These are phyloP conservation scores for Echeveria elegans DNA, from an alignment of 164 flowering plant species.

Conservation along the genomic window DNA sequence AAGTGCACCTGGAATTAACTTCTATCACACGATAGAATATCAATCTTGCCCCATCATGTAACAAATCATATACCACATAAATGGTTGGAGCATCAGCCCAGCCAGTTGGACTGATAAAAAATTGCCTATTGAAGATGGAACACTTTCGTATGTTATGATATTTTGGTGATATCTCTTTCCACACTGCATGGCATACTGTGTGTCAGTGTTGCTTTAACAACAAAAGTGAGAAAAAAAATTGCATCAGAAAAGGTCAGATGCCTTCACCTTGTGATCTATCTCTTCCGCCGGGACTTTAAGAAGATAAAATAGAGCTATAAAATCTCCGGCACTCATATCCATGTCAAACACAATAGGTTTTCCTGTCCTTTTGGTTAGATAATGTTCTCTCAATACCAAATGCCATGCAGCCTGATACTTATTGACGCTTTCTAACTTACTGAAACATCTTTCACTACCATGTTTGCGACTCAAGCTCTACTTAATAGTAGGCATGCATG, in stretches of 20 bases:
- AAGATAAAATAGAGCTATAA: conserved; percentile 74
- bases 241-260: background rate
- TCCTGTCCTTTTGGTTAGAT: conserved; percentile 36
- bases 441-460: too few species aligned
- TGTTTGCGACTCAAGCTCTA: too few species aligned
- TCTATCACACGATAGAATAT: too few species aligned
- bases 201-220: too few species aligned
- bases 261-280: conserved; percentile 65
- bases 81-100: conserved; percentile 96
- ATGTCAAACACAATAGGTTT: conserved; percentile 79
- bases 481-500: too few species aligned
- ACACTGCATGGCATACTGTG: too few species aligned
- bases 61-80: conserved; percentile 72
- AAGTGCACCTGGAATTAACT: too few species aligned
- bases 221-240: background rate
- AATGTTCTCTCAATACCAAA: too few species aligned
- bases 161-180: too few species aligned
- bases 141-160: background rate
- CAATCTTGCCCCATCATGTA: conserved; percentile 99
- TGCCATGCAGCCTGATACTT: too few species aligned
- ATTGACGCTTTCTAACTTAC: too few species aligned
- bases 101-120: conserved; percentile 73
- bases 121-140: conserved; percentile 49
- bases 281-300: conserved; percentile 78
- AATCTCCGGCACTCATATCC: conserved; percentile 99